Conservation (phyloP, 306 rosid species). For the Rubus idaeus region DNA sequence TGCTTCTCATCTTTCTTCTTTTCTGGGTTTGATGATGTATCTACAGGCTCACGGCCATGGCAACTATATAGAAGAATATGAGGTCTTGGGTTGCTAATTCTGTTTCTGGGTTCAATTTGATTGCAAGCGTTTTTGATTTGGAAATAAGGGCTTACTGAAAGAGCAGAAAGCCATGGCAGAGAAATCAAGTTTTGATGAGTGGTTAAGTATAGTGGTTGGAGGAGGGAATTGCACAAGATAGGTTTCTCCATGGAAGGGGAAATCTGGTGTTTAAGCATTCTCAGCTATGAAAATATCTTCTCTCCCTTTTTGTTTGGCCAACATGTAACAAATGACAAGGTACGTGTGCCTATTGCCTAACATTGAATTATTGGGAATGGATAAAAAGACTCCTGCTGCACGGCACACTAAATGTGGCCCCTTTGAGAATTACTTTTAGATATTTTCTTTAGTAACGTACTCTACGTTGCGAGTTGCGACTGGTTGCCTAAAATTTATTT, state of each 20-base stretch:
- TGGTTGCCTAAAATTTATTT: no score
- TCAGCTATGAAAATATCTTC: not conserved
- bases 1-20: conserved; percentile 29
- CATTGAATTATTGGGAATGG: not conserved
- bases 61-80: conserved; percentile 27
- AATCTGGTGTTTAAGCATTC: conserved; percentile 1
- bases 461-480: no score
- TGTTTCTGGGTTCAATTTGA: conserved; percentile 9
- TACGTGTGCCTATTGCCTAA: not conserved
- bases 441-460: not conserved
- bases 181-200: not conserved
- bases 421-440: not conserved
- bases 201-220: not conserved
- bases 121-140: conserved; percentile 6
- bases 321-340: not conserved
- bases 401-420: not conserved
- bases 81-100: conserved; percentile 27
- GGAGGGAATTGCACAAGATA: not conserved
- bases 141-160: conserved; percentile 27
- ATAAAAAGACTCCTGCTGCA: not conserved
- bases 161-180: conserved; percentile 48
- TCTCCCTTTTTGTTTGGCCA: not conserved
- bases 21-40: conserved; percentile 27
- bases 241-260: conserved; percentile 15
- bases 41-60: conserved; percentile 36